These are phyloP conservation scores for Tuber borchii DNA, from an alignment of 495 filamentous ascomycete genomes.

Conservation along the genomic window DNA sequence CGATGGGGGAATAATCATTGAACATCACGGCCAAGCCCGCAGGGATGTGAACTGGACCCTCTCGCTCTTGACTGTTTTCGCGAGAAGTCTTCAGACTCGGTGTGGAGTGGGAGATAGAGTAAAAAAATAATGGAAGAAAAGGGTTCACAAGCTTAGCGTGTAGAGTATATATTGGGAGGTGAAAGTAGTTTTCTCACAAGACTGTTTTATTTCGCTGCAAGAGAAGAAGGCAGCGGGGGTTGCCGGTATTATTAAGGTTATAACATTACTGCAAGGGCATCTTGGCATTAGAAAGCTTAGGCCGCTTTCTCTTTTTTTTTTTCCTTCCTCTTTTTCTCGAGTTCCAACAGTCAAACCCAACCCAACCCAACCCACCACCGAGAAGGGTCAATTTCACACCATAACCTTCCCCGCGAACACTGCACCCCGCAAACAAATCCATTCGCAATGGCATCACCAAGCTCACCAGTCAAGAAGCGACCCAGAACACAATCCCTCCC, in stretches of 20 bases:
- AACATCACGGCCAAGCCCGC: neutral
- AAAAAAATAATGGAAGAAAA: neutral
- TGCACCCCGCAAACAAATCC: neutral
- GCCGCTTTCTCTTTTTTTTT: neutral
- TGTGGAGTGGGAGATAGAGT: neutral
- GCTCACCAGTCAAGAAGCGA: constrained; percentile 39
- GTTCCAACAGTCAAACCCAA: neutral
- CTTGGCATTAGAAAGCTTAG: neutral
- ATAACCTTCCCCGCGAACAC: neutral
- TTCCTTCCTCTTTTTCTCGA: neutral
- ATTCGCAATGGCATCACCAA: constrained; percentile 28
- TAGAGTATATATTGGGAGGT: neutral
- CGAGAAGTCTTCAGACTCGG: neutral
- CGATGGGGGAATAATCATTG: neutral
- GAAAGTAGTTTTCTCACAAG: neutral
- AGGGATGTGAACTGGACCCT: neutral
- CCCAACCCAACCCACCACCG: neutral
- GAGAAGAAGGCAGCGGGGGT: neutral
- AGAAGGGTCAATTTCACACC: neutral
- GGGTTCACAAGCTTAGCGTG: neutral
- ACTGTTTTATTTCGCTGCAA: neutral
- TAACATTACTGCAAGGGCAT: neutral
- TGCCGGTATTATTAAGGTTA: neutral
- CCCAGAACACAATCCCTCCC: constrained; percentile 87
- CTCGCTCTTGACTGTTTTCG: neutral